phyloP scores from a whole-genome alignment of 176 grass and related monocot species.

The Tillandsia leiboldiana region DNA sequence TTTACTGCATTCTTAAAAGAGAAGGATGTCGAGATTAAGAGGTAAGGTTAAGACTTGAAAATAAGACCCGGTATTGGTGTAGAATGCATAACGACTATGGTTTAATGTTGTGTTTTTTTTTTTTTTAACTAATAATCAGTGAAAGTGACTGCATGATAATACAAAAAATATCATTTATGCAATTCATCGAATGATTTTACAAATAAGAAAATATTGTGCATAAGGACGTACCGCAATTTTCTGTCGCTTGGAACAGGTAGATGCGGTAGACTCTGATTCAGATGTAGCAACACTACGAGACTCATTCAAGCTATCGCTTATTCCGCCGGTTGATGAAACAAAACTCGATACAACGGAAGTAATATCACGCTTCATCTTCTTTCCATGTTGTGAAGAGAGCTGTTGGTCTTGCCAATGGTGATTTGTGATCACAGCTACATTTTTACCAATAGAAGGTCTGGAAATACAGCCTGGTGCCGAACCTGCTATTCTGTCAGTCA shows the following conservation, averaged over 20 bases:
- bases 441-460: slow-evolving; percentile 5
- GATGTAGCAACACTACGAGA: not conserved
- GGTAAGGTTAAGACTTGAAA: too few relatives aligned
- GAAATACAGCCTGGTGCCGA: slow-evolving; percentile 14
- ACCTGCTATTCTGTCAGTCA: slow-evolving; percentile 7
- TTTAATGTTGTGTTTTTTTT: too few relatives aligned
- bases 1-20: too few relatives aligned
- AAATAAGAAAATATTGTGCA: too few relatives aligned
- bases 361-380: slow-evolving; percentile 7
- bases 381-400: not conserved
- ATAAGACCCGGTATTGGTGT: too few relatives aligned
- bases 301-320: slow-evolving; percentile 5
- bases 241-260: not conserved
- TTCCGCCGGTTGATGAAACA: not conserved
- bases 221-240: slow-evolving; percentile 1
- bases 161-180: too few relatives aligned
- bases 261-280: slow-evolving; percentile 11
- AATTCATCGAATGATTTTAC: too few relatives aligned
- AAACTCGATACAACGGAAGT: slow-evolving; percentile 13
- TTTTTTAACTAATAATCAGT: too few relatives aligned
- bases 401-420: not conserved
- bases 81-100: too few relatives aligned
- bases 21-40: too few relatives aligned
- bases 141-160: too few relatives aligned
- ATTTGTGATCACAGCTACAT: slow-evolving; percentile 14